phyloP scores from a whole-genome alignment of 768 basidiomycete genomes.

The Austroboletus eburneus region DNA sequence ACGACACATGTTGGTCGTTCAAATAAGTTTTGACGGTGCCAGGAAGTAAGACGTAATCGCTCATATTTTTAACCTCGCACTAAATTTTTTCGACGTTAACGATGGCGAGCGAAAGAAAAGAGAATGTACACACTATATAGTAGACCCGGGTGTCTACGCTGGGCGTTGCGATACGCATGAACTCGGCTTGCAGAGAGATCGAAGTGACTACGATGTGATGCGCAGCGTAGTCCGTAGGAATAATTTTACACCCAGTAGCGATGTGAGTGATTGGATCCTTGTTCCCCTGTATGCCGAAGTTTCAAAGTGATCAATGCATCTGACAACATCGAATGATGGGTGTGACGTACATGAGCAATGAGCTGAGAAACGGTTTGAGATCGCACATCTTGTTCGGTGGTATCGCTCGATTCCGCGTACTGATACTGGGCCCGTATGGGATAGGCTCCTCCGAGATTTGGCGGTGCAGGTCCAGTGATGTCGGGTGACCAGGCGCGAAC shows the following conservation, averaged over 20 bases:
- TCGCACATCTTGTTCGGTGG: background rate
- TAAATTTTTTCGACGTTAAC: background rate
- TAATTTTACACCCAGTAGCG: conserved; percentile 7
- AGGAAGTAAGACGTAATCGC: conserved; percentile 21
- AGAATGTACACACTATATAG: conserved; percentile 12
- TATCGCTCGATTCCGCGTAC: no score
- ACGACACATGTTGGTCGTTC: conserved; percentile 28
- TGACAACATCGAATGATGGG: background rate
- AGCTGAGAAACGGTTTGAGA: conserved; percentile 10
- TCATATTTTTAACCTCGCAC: conserved; percentile 27
- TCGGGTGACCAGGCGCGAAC: no score
- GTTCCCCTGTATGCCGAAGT: conserved; percentile 5
- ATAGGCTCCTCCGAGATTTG: no score
- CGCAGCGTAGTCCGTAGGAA: conserved; percentile 11
- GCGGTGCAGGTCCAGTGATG: no score
- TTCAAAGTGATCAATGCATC: background rate
- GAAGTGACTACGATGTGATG: conserved; percentile 22
- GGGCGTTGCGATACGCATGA: conserved; percentile 24
- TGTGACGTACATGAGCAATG: conserved; percentile 7
- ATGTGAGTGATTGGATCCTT: conserved; percentile 20
- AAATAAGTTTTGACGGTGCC: conserved; percentile 27
- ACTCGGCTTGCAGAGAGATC: conserved; percentile 16
- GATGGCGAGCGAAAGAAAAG: background rate
- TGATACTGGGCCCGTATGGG: no score
- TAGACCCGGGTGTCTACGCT: conserved; percentile 15